phyloP scores from a whole-genome alignment of 2,329 filamentous ascomycete genomes.

The Colletotrichum theobromicola region DNA sequence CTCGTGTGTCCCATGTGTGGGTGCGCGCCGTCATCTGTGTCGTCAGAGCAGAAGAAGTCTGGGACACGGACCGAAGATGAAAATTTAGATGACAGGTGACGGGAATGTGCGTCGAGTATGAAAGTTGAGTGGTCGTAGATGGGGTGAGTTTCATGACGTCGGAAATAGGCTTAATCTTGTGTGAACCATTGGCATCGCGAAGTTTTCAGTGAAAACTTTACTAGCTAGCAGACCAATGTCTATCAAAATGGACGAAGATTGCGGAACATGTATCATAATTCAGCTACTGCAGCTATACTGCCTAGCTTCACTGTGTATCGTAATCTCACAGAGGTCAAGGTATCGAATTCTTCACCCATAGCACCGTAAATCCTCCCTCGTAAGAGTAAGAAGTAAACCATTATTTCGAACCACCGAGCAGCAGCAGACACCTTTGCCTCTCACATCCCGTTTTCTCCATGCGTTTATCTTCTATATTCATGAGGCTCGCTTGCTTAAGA shows the following conservation, averaged over 20 bases:
- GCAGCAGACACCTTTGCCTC: neutral
- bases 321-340: neutral
- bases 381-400: neutral
- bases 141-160: neutral
- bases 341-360: neutral
- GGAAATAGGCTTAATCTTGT: neutral
- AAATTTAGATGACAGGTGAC: neutral
- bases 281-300: neutral
- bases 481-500: neutral
- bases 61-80: neutral
- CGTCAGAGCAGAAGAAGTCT: neutral
- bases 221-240: neutral
- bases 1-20: neutral
- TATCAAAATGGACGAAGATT: neutral
- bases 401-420: neutral
- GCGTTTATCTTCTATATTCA: neutral
- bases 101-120: neutral
- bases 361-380: neutral
- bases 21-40: conserved; percentile 5
- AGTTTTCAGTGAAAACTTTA: neutral
- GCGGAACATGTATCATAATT: neutral
- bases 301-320: neutral
- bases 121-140: neutral
- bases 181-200: neutral
- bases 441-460: neutral